These are phyloP conservation scores for Neurospora sp. DNA, from an alignment of 495 filamentous ascomycete genomes.

Conservation along the genomic window DNA sequence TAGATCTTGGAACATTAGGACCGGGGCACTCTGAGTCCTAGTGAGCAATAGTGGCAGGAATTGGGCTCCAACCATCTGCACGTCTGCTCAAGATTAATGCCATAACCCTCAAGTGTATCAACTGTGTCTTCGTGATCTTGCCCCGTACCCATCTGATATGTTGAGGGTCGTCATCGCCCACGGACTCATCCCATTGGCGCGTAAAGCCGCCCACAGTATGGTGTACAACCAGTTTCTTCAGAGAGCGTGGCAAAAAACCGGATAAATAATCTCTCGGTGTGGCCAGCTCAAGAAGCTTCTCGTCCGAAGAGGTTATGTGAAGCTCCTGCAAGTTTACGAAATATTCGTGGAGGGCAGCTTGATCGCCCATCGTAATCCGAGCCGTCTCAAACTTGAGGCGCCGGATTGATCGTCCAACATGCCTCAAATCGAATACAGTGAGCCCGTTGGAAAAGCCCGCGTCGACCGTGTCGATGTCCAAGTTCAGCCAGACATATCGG, in stretches of 20 bases:
- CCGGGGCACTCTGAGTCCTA: no score
- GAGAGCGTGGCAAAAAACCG: not conserved
- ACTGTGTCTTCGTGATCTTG: no score
- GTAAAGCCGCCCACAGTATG: not conserved
- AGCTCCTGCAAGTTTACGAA: not conserved
- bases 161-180: not conserved
- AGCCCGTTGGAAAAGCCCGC: fast-evolving
- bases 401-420: not conserved
- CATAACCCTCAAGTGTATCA: no score
- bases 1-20: not conserved
- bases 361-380: fast-evolving
- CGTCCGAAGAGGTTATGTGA: not conserved
- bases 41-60: not conserved
- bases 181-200: not conserved
- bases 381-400: not conserved
- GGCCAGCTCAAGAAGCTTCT: not conserved
- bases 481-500: not conserved
- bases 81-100: no score
- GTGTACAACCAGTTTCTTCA: not conserved
- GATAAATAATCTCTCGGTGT: not conserved
- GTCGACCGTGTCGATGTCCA: not conserved
- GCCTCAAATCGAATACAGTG: fast-evolving
- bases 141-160: not conserved
- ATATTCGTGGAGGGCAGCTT: not conserved
- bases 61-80: no score